A percentile compares a stretch with the other conserved stretches of the same genome.
Evolutionary conservation across 352 stramenopile species (phyloP).

Genomic region (Pythium periplocum): DNA sequence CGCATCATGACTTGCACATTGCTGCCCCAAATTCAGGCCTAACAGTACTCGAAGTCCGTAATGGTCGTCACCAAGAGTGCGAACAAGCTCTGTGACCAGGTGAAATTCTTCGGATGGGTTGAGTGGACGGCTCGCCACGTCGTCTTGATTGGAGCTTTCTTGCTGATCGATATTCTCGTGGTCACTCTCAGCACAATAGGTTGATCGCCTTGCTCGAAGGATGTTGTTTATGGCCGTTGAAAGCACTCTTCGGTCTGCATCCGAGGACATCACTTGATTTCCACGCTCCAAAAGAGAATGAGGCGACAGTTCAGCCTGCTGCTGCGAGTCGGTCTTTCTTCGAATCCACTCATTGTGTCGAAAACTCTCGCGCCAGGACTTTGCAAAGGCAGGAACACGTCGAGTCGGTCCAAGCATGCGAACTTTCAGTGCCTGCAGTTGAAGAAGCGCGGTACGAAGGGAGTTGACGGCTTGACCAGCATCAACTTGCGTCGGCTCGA

Average conservation of each 20-base stretch:
- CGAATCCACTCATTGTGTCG: slow-evolving; percentile 19
- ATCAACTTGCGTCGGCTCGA: slow-evolving; percentile 17
- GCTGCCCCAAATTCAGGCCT: not conserved
- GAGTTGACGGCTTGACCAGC: too few species aligned
- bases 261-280: not conserved
- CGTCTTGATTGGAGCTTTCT: too few species aligned
- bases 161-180: too few species aligned
- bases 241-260: slow-evolving; percentile 8
- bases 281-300: too few species aligned
- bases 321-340: not conserved
- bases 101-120: not conserved
- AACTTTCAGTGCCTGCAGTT: too few species aligned
- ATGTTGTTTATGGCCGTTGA: slow-evolving; percentile 4
- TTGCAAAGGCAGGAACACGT: too few species aligned
- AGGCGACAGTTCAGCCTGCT: not conserved
- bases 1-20: not conserved
- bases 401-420: too few species aligned
- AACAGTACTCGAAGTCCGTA: not conserved
- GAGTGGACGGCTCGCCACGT: too few species aligned
- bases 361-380: slow-evolving; percentile 7
- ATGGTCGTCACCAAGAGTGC: not conserved
- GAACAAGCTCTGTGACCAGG: not conserved
- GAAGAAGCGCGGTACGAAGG: too few species aligned
- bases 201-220: not conserved
- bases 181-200: too few species aligned